Base-by-base conservation (phyloP, 202 grass and related monocot genomes). In the Zoysia matrella region DNA sequence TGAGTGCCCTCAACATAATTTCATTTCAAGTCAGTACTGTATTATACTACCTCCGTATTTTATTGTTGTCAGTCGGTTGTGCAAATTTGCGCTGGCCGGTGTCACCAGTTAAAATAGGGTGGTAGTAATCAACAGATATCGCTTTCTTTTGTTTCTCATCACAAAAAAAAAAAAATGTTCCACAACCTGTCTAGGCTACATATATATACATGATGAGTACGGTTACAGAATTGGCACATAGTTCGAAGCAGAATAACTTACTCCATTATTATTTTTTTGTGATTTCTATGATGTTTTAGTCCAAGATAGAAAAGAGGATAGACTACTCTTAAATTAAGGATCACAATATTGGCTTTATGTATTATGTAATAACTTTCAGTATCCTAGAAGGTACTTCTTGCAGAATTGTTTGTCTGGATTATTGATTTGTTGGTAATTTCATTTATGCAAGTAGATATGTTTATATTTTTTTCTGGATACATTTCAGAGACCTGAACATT, bases 301-400 rank as follows among this genome's bases (percentile, higher is more conserved):
- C 52, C 47, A 75, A 58, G 54, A 48, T 41, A 49, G 3, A 60
- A 64, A 82, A 36, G 61, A 15, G n/a, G 22, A 67, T 65, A 40
- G 15, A 10, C 43, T 67, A 46, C 41, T 68, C n/a, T 13, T 52
- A 68, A n/a, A 8, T 72, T 83, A 75, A 16, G 43, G 4, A 70
- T 69, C 47, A 30, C 73, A 60, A 40, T 36, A 60, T 60, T 60
- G 44, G 60, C 52, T 47, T 68, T 61, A 60, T 44, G 72, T 40
- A 83, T 60, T 79, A 52, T 44, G 65, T 50, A 57, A 44, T 58
- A 77, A n/a, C 30, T 44, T 82, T 77, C 74, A 77, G 12, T 73
- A 52, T 72, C 47, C 11, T 52, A 63, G 15, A 65, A 58, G 0
- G 10, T 70, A 50, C 46, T 72, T 52, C 13, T 67, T 51, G 54